Percentiles rank a stretch among this genome's conserved stretches.
Conservation (phyloP, 164 flowering plant species). For the Magnolia changhungtana region DNA sequence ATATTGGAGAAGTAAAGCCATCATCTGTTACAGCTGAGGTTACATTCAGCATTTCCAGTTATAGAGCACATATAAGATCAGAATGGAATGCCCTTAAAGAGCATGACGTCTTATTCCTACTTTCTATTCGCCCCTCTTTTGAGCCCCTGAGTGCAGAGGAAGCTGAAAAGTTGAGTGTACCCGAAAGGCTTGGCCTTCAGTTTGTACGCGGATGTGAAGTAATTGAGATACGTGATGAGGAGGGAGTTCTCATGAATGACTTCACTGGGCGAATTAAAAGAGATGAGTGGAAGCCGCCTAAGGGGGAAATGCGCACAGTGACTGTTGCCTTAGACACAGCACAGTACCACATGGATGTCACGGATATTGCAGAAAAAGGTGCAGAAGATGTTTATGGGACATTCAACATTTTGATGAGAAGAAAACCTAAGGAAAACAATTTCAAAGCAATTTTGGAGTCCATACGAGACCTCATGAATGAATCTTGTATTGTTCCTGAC, state of each 20-base stretch:
- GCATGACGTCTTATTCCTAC: constrained; percentile 95
- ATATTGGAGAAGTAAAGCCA: constrained; percentile 97
- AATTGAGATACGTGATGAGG: constrained; percentile 93
- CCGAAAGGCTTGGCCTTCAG: constrained; percentile 92
- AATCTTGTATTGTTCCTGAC: constrained; percentile 93
- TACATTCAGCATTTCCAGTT: constrained; percentile 84
- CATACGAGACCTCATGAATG: constrained; percentile 99
- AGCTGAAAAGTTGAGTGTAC: constrained; percentile 78
- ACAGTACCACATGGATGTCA: constrained; percentile 96
- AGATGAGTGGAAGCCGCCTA: constrained; percentile 99
- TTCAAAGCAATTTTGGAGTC: constrained; percentile 98
- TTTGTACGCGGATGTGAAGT: constrained; percentile 97
- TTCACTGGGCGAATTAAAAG: constrained; percentile 91
- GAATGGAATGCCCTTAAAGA: constrained; percentile 97
- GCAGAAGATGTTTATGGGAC: constrained; percentile 88
- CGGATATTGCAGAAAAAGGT: constrained; percentile 81
- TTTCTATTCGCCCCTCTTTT: constrained; percentile 84
- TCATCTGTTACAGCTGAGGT: constrained; percentile 90
- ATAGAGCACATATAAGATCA: constrained; percentile 76
- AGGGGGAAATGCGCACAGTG: constrained; percentile 92
- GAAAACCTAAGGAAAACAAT: constrained; percentile 98
- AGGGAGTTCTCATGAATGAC: constrained; percentile 96
- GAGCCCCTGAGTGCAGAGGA: constrained; percentile 92
- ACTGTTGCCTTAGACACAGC: constrained; percentile 94
- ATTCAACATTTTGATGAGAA: constrained; percentile 86